Percentiles rank a stretch among this genome's conserved stretches.
These are phyloP conservation scores for Coemansia sp. DNA, from an alignment of 192 early-diverging fungal species.

Conservation along the genomic window DNA sequence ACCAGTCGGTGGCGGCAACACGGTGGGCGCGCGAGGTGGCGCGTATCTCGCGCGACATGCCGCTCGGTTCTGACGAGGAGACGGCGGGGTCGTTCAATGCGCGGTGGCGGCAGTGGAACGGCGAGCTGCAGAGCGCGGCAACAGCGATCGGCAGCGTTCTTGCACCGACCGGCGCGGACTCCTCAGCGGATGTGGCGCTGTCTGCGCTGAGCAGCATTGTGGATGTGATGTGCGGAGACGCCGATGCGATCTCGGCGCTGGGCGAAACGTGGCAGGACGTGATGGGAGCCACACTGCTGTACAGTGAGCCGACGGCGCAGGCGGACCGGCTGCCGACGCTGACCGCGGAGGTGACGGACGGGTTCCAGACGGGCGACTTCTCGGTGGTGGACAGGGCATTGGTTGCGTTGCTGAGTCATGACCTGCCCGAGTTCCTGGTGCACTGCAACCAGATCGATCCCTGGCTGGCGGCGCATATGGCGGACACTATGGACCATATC, in stretches of 20 bases:
- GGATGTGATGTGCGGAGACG: conserved; percentile 43
- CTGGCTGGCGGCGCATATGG: conserved; percentile 65
- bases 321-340: conserved; percentile 30
- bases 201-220: conserved; percentile 15
- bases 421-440: conserved; percentile 53
- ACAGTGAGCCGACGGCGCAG: conserved; percentile 54
- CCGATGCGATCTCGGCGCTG: conserved; percentile 35
- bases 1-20: conserved; percentile 17
- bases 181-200: conserved; percentile 13
- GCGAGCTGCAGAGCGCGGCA: conserved; percentile 18
- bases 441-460: conserved; percentile 46
- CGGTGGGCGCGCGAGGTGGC: conserved; percentile 36
- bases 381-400: conserved; percentile 33
- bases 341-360: conserved; percentile 13
- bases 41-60: conserved; percentile 24
- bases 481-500: conserved; percentile 60
- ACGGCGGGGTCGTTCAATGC: conserved; percentile 29
- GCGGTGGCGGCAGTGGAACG: conserved; percentile 42
- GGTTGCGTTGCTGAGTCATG: conserved; percentile 45
- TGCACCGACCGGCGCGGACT: background rate
- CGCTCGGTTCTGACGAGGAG: conserved; percentile 45
- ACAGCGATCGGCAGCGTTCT: conserved; percentile 23
- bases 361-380: conserved; percentile 37
- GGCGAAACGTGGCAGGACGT: conserved; percentile 57
- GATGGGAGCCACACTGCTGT: conserved; percentile 55